Evolutionary conservation across 1,284 basidiomycete species (phyloP), one percentile per base, ranked within the genome.

Genomic region (Fistulinella staudtii): DNA sequence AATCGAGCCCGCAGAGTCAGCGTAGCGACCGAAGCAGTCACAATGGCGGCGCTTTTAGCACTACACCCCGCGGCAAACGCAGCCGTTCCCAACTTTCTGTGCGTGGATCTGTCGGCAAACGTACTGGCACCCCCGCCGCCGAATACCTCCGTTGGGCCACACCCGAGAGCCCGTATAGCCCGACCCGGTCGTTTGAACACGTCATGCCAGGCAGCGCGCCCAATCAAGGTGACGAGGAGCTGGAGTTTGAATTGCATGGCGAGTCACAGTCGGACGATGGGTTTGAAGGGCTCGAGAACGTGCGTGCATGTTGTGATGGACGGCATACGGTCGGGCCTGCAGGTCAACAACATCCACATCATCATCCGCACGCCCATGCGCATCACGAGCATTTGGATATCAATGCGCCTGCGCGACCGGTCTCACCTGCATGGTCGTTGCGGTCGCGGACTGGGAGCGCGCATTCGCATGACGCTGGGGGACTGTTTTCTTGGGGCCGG

Each of bases 251-350:
- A 60, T 71, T 87, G 15, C 81, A 89, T 50, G 84, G 82, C 30
- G 85, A 84, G 33, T 77, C 77, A 17, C 71, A 84, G 56, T 85
- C 82, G 8, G 89, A 92, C 52, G 84, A 85, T 39, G 89, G 80
- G 2, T 99, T 83, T 61, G 94, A 98, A 57, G 95, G 93, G 0
- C 63, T 99, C 36, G 94, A 97, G 67, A 95, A 96, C 57, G 92
- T 95, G 21, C 79, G 92, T 25, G 93, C 93, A 2, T 97, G 93
- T 66, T 97, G 93, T 59, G 91, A 94, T 64, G 95, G 95, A 56
- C 79, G 75, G 36, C 95, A 99, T 66, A 88, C 87, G 0, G 84
- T 89, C 28, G 82, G 82, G 0, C 75, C 75, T 45, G 69, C 75
- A 17, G 72, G 77, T 15, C 75, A 76, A 36, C 66, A 80, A 35